Base-by-base conservation (phyloP, 1,139 yeast genomes). In the Taphrina betulina region DNA sequence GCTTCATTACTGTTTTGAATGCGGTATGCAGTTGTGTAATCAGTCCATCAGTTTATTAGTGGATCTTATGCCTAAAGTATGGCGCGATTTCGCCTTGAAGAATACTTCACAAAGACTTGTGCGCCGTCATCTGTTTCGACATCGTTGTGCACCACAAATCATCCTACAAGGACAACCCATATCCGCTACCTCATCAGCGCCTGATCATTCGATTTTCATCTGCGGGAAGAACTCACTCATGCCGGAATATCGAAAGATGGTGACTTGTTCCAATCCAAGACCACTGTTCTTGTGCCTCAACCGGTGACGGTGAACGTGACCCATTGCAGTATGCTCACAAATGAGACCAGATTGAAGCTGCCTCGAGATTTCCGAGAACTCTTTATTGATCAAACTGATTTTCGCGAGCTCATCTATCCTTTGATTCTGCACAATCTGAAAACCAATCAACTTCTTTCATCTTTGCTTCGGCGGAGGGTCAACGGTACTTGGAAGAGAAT, bases 301-400 rank as follows among this genome's bases (percentile, higher is more conserved):
- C n/a, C 26, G 45, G 16, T 41, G 45, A 26, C 45, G 45, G 17
- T 41, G 45, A 19, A 41, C 26, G 23, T 41, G 45, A 14, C 45
- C 45, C 26, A 41, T 8, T 14, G 45, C 45, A 10, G 16, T 41
- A 14, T 41, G 45, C 10, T 41, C 34, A 41, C 45, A 41, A 26
- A 28, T 26, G 35, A 41, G 34, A 3, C 45, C 45, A 14, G 45
- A 33, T 26, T 41, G 45, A 23, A 41, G n/a, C 12, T 23, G 24
- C 22, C 34, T 24, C 8, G 45, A 41, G 5, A 41, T 41, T 2
- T 41, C 35, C 3, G 45, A 33, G 14, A 41, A 41, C 22, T 41
- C 45, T 7, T 29, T 26, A 17, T 41, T 41, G 45, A 41, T 19
- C 45, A 41, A 34, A 41, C 45, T 41, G 23, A 41, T 41, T n/a